Base-by-base conservation (phyloP, 306 rosid genomes). In the Cucurbita pepo region DNA sequence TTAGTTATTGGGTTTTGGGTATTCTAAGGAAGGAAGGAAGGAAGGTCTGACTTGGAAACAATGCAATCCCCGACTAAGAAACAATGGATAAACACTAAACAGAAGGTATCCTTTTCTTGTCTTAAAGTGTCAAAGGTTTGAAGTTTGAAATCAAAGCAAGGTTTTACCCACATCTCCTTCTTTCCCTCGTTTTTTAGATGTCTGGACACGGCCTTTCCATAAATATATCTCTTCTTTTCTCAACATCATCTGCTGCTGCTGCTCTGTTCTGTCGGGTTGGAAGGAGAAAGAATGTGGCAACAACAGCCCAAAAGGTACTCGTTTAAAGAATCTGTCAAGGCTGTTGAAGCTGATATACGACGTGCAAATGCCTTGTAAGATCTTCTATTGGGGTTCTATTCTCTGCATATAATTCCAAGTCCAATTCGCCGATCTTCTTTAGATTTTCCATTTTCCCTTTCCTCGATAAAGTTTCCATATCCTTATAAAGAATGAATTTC, bases 281-380 rank as follows among this genome's bases (percentile, higher is more conserved):
- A 69, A 77, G 75, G 19, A 47, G 75, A 70, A 66, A 79, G 71
- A 76, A 89, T 89, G 96, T 72, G 88, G 90, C 90, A 79, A 63
- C 75, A 77, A 56, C 89, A 77, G 57, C 71, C 77, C 67, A 73
- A 54, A 60, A 67, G 75, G 34, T 82, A 85, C 64, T 82, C 83
- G 69, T 89, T 51, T 61, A 81, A 74, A 85, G 89, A 85, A 72
- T 89, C 90, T 75, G 69, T 90, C 67, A 80, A 86, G 77, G 82
- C 91, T 55, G 88, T 90, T 51, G 88, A 90, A 88, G 89, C 84
- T 69, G 87, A 90, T 77, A 84, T 90, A 18, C 85, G 81, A 47
- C 89, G 84, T 81, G 93, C 93, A 79, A 88, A 88, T 74, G 74
- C 65, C 80, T 56, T 87, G 96, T 87, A 80, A 89, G 92, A 30